A percentile compares a stretch with the other conserved stretches of the same genome.
phyloP scores from a whole-genome alignment of 139 green algal species.

The Chlorella vulgaris region DNA sequence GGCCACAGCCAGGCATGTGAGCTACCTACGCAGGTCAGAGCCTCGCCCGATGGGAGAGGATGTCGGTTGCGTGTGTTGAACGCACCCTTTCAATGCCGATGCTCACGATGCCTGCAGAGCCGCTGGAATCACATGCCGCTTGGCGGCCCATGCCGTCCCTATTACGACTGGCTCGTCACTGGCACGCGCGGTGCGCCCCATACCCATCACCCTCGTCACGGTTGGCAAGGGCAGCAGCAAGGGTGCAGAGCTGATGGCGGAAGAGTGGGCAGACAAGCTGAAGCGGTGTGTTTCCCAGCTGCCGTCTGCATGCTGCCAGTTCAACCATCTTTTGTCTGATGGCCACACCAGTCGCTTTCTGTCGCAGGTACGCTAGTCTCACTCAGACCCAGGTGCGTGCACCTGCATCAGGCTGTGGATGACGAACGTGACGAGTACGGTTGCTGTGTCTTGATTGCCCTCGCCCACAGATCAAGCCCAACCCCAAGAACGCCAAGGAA shows the following conservation, averaged over 20 bases:
- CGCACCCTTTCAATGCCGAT: too few relatives aligned
- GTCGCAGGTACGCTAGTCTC: slow-evolving; percentile 32
- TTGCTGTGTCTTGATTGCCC: not conserved
- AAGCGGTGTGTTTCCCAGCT: slow-evolving; percentile 40
- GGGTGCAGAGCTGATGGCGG: slow-evolving; percentile 32
- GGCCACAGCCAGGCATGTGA: too few relatives aligned
- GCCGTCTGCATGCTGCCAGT: not conserved
- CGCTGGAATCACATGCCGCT: too few relatives aligned
- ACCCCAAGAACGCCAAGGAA: slow-evolving; percentile 60
- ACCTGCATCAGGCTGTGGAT: too few relatives aligned
- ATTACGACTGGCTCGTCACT: too few relatives aligned
- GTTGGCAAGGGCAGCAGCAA: slow-evolving; percentile 57
- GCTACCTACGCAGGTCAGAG: too few relatives aligned
- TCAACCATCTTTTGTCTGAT: not conserved
- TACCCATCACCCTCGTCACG: slow-evolving; percentile 61
- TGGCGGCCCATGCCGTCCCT: not conserved
- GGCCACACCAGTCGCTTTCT: too few relatives aligned
- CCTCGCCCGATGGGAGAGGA: too few relatives aligned
- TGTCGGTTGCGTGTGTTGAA: too few relatives aligned
- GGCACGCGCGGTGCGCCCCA: slow-evolving; percentile 52
- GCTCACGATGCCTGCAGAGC: too few relatives aligned
- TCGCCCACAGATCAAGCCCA: slow-evolving; percentile 54
- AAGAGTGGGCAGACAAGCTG: slow-evolving; percentile 63
- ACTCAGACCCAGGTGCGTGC: not conserved
- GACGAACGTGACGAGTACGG: too few relatives aligned